A percentile compares a stretch with the other conserved stretches of the same genome.
phyloP scores from a whole-genome alignment of 805 yeast species.

The Yamadazyma insecticola region DNA sequence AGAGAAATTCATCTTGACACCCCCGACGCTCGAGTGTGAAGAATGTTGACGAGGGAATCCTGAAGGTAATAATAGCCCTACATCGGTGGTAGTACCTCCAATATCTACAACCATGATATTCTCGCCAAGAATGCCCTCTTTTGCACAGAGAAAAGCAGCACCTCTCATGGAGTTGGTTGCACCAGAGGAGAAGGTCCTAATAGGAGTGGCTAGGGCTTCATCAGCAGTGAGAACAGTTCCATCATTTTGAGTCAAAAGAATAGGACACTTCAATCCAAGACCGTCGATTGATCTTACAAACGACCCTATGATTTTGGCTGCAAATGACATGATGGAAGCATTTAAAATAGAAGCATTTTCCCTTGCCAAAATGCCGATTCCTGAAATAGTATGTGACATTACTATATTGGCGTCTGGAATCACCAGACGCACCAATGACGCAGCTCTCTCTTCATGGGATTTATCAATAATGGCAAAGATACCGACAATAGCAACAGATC shows the following conservation, averaged over 20 bases:
- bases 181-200: slow-evolving; percentile 45
- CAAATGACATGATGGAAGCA: slow-evolving; percentile 41
- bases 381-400: slow-evolving; percentile 36
- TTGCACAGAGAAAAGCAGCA: slow-evolving; percentile 37
- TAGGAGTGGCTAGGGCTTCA: slow-evolving; percentile 39
- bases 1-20: slow-evolving; percentile 45
- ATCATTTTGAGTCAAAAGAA: slow-evolving; percentile 44
- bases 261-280: slow-evolving; percentile 33
- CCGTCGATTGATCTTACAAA: slow-evolving; percentile 33
- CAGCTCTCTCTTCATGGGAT: slow-evolving; percentile 33
- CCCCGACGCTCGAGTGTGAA: slow-evolving; percentile 40
- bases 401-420: slow-evolving; percentile 25
- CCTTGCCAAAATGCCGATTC: slow-evolving; percentile 42
- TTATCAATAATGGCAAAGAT: slow-evolving; percentile 36
- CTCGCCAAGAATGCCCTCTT: slow-evolving; percentile 6
- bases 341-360: slow-evolving; percentile 46
- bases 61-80: slow-evolving; percentile 40
- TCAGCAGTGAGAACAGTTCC: slow-evolving; percentile 40
- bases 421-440: slow-evolving; percentile 21
- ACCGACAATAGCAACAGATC: slow-evolving; percentile 36
- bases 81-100: slow-evolving; percentile 50
- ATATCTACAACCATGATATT: slow-evolving; percentile 33
- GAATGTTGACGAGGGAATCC: slow-evolving; percentile 48
- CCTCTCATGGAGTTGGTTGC: slow-evolving; percentile 47
- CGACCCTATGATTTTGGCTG: slow-evolving; percentile 34